Percentiles rank a stretch among this genome's conserved stretches.
Evolutionary conservation across 2,329 filamentous ascomycete species (phyloP).

Genomic region (Calonectria montana): DNA sequence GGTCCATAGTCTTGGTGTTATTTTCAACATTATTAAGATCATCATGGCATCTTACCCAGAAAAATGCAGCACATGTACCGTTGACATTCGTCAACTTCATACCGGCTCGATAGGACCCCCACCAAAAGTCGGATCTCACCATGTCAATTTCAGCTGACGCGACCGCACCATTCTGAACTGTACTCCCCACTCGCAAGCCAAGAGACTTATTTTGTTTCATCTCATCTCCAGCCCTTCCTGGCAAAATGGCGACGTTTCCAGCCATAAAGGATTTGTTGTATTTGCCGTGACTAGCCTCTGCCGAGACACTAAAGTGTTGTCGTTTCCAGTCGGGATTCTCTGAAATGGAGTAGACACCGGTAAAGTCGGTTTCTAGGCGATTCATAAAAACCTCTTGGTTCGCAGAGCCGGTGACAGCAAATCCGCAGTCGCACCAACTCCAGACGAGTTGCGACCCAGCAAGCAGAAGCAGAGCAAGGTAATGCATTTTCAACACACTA

Average conservation of each 20-base stretch:
- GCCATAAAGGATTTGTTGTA: constrained; percentile 73
- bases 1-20: neutral
- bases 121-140: constrained; percentile 70
- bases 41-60: constrained; percentile 67
- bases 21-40: neutral
- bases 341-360: constrained; percentile 61
- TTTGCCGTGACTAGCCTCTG: constrained; percentile 67
- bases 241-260: constrained; percentile 65
- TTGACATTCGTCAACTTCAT: constrained; percentile 71
- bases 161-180: constrained; percentile 63
- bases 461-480: constrained; percentile 18
- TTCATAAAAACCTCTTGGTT: constrained; percentile 71
- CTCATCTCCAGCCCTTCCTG: constrained; percentile 55
- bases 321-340: constrained; percentile 70
- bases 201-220: constrained; percentile 62
- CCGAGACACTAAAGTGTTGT: constrained; percentile 75
- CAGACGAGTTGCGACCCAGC: constrained; percentile 28
- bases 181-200: constrained; percentile 65
- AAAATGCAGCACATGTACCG: constrained; percentile 83
- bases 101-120: constrained; percentile 75
- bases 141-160: constrained; percentile 74
- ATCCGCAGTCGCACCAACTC: constrained; percentile 78
- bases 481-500: constrained; percentile 20
- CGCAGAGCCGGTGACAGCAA: constrained; percentile 61
- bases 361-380: constrained; percentile 78